Percentiles rank a stretch among this genome's conserved stretches.
Conservation (phyloP, 345 rosid genomes). For the Corchorus olitorius region DNA sequence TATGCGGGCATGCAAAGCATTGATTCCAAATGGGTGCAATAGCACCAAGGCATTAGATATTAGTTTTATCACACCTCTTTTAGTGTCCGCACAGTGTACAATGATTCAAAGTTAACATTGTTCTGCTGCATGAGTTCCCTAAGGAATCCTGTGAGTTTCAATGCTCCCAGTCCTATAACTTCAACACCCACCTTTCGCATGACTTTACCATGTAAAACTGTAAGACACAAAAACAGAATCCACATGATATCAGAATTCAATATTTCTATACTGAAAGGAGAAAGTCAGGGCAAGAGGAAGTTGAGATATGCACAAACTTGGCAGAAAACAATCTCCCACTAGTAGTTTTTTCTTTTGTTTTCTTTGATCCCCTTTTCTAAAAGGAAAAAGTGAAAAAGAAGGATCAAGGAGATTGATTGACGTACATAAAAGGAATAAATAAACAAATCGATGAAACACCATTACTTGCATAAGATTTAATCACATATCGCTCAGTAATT, state of each 20-base stretch:
- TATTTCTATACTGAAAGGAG: constrained; percentile 9
- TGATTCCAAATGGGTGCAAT: background rate
- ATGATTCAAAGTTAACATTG: constrained; percentile 62
- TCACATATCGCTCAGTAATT: background rate
- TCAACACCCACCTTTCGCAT: constrained; percentile 92
- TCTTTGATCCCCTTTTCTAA: background rate
- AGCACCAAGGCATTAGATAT: no score
- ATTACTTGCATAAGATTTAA: background rate
- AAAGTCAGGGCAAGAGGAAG: background rate
- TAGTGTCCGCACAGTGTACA: constrained; percentile 77
- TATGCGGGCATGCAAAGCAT: background rate
- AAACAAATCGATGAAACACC: background rate
- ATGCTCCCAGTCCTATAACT: constrained; percentile 76
- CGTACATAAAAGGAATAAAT: background rate
- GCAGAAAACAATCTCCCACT: background rate
- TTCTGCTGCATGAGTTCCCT: constrained; percentile 81
- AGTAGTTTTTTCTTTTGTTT: background rate
- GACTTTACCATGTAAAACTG: constrained; percentile 90
- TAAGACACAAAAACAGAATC: constrained; percentile 24
- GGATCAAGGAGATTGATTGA: background rate
- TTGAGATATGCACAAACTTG: background rate
- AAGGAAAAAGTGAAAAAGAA: background rate
- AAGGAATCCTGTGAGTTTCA: constrained; percentile 85
- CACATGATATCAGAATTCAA: constrained; percentile 24
- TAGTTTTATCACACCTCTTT: constrained; percentile 62